Evolutionary conservation across 352 stramenopile species (phyloP).

Genomic region (Phytophthora tentaculata): DNA sequence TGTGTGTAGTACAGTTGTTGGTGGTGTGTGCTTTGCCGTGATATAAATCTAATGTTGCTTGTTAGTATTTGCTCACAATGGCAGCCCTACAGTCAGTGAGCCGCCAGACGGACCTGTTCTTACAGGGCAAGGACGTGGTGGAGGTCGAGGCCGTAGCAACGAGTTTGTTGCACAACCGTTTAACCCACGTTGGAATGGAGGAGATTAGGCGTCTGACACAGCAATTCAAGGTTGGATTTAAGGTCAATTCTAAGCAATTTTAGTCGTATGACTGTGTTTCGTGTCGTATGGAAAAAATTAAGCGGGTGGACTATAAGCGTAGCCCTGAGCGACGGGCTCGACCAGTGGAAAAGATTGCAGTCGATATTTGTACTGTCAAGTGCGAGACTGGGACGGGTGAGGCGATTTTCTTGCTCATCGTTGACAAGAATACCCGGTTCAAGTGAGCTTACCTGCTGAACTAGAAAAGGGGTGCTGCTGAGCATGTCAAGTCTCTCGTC

Average conservation of each 20-base stretch:
- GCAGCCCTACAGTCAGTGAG: too few species aligned
- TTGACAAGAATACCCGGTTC: conserved; percentile 19
- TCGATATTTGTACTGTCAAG: conserved; percentile 18
- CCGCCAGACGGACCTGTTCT: too few species aligned
- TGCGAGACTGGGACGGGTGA: background rate
- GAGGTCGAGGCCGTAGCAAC: too few species aligned
- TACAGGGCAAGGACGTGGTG: too few species aligned
- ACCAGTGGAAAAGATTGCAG: conserved; percentile 1
- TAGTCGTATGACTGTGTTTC: conserved; percentile 17
- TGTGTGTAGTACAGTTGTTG: too few species aligned
- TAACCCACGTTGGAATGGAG: conserved; percentile 14
- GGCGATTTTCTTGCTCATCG: conserved; percentile 22
- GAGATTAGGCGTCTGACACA: conserved; percentile 7
- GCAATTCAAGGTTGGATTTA: conserved; percentile 15
- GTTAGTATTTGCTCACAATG: too few species aligned
- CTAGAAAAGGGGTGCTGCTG: background rate
- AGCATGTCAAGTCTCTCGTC: too few species aligned
- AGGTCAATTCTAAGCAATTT: conserved; percentile 13
- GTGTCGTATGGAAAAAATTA: conserved; percentile 11
- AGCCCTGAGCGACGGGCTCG: background rate
- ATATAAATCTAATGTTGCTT: too few species aligned
- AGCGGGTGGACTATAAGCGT: conserved; percentile 9
- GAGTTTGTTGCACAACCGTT: conserved; percentile 11
- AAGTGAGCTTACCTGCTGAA: conserved; percentile 15
- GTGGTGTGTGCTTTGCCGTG: too few species aligned